Evolutionary conservation across 2,329 filamentous ascomycete species (phyloP).

Genomic region (Xylaria sp.): DNA sequence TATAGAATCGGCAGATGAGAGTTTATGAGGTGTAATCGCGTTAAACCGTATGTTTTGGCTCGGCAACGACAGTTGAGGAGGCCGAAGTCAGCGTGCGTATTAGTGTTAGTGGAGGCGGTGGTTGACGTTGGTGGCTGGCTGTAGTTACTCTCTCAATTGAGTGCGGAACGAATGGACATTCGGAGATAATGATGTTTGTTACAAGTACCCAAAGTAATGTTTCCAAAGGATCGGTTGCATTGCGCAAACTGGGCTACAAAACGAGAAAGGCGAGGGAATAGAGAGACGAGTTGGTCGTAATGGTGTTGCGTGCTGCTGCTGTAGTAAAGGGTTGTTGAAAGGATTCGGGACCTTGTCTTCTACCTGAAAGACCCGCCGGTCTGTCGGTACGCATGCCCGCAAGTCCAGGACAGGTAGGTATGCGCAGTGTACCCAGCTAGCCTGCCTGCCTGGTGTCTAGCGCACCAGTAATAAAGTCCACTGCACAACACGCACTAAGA

Average conservation of each 20-base stretch:
- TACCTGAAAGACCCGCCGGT: conserved; percentile 28
- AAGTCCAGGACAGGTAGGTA: conserved; percentile 26
- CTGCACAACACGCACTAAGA: neutral
- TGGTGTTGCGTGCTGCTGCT: conserved; percentile 23
- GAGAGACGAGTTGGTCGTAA: conserved; percentile 24
- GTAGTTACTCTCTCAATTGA: conserved; percentile 29
- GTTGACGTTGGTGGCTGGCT: neutral
- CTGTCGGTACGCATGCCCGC: conserved; percentile 35
- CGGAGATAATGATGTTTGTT: neutral
- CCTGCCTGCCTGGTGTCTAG: neutral
- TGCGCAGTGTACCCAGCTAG: neutral
- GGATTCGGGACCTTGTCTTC: conserved; percentile 41
- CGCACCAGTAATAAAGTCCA: neutral
- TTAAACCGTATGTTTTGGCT: conserved; percentile 1
- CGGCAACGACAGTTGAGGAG: conserved; percentile 5
- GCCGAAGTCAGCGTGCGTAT: conserved; percentile 19
- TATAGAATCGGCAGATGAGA: neutral
- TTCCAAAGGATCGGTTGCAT: conserved; percentile 11
- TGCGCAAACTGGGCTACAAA: conserved; percentile 14
- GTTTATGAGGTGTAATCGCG: neutral
- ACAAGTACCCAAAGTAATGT: conserved; percentile 5
- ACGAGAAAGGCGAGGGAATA: conserved; percentile 16
- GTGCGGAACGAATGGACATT: neutral
- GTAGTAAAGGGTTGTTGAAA: conserved; percentile 36
- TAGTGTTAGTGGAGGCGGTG: conserved; percentile 19